Base-by-base conservation (phyloP, 2,329 filamentous ascomycete genomes). In the Chaetoscypha palmicola region DNA sequence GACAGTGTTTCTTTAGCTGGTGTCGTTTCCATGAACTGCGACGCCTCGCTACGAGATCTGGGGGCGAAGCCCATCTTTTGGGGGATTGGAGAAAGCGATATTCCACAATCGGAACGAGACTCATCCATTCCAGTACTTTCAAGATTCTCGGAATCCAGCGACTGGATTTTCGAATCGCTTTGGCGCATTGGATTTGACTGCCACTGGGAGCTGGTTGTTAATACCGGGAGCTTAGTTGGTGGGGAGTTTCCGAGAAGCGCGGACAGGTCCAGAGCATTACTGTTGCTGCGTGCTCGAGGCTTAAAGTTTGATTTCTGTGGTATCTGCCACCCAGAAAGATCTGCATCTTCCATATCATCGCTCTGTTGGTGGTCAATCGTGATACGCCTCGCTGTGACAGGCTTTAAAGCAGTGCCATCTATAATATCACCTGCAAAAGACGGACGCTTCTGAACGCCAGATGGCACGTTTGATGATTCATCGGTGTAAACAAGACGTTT, bases 231-330 rank as follows among this genome's bases (percentile, higher is more conserved):
- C 3, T 33, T 32, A 36, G 57, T 57, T 1, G 39, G 37, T 12
- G 59, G 59, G 11, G 59, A 61, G 5, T 48, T 45, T 16, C 47
- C 49, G 10, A 62, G 45, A 11, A 62, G 44, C 12, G 54, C 53
- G 9, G 57, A 59, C 3, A 61, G 44, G 37, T 58, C 53, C n/a
- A 52, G 16, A 23, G 45, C 46, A 11, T 44, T 41, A 34, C 42
- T 52, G 17, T 54, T 49, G 9, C 57, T 51, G 7, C 58, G 52
- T 31, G 45, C 46, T 5, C 50, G 50, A 22, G 60, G 58, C 7
- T 55, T 50, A 36, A 62, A 62, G 37, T 60, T 60, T 19, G 52
- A 43, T 38, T 61, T 62, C 35, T 62, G 59, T 12, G 58, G 58
- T 21, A 60, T 58, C 9, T 58, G 53, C 44, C 47, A 56, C 17